A percentile compares a stretch with the other conserved stretches of the same genome.
Conservation (phyloP, 2,329 filamentous ascomycete species). For the Xylariaceae sp. region DNA sequence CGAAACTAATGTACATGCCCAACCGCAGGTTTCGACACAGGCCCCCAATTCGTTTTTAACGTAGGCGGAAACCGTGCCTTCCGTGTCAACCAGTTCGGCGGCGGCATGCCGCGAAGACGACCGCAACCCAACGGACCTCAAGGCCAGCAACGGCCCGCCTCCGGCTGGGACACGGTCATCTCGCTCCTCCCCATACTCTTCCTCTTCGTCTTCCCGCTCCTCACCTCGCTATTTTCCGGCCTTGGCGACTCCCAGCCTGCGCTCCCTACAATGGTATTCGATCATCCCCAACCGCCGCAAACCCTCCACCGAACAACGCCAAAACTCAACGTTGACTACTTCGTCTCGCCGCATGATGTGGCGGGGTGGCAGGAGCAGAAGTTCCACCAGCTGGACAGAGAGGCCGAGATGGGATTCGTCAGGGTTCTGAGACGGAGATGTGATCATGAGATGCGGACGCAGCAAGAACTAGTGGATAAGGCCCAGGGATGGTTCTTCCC, state of each 20-base stretch:
- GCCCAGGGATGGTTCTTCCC: conserved; percentile 85
- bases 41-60: conserved; percentile 92
- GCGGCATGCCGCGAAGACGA: conserved; percentile 68
- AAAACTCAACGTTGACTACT: conserved; percentile 75
- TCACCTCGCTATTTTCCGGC: conserved; percentile 72
- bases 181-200: conserved; percentile 84
- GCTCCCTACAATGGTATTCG: conserved; percentile 72
- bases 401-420: conserved; percentile 71
- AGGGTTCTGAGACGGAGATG: conserved; percentile 66
- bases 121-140: conserved; percentile 59
- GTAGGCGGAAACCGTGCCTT: conserved; percentile 87
- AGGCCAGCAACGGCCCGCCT: conserved; percentile 47
- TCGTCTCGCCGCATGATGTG: conserved; percentile 74
- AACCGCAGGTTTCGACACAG: conserved; percentile 58
- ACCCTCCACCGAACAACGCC: conserved; percentile 70
- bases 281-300: conserved; percentile 64
- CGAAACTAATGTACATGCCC: conserved; percentile 1
- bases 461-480: conserved; percentile 67
- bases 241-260: conserved; percentile 47
- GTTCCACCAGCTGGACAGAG: conserved; percentile 69
- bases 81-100: conserved; percentile 93
- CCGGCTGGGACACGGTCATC: conserved; percentile 57
- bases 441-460: conserved; percentile 64
- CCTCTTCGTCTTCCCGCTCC: conserved; percentile 79
- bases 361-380: conserved; percentile 65